Evolutionary conservation across 192 early-diverging fungal species (phyloP), one percentile per base, ranked within the genome.

Genomic region (Rhizophagus clarus): DNA sequence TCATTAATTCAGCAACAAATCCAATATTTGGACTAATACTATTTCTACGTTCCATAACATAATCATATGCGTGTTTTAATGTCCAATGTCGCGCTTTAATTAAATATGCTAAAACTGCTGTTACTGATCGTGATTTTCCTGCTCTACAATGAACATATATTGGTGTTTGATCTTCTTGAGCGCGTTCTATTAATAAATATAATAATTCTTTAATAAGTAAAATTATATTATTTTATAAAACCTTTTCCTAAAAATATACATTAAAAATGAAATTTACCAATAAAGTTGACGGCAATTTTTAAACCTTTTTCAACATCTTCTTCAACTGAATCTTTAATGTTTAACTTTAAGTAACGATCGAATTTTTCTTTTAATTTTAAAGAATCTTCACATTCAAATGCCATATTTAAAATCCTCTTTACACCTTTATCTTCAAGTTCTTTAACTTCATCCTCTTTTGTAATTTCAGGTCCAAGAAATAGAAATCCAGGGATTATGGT

Each of bases 141-240:
- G 94, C 94, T 74, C 90, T 90, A 84, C 94, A 95, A 80, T 95
- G 94, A 0, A 95, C 94, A 76, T 94, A 91, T 34, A 93, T 89
- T 3, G 87, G 84, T 37, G 83, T 80, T 42, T 89, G 80, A 45
- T 69, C 66, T 45, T 69, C 62, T 40, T 83, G 79, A 34, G 85
- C 87, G 79, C 79, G 76, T 28, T 80, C 83, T 78, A n/a, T 62
- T 37, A 61, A n/a, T 22, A 45, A 68, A 40, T 20, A 45, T 61
- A 68, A n/a, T n/a, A 47, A 42, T 71, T 70, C 1, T n/a, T 61
- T 69, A 61, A 9, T 8, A n/a, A n/a, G n/a, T n/a, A n/a, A n/a
- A n/a, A n/a, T n/a, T n/a, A n/a, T n/a, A n/a, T n/a, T n/a, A n/a
- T n/a, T n/a, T n/a, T n/a, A n/a, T n/a, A n/a, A n/a, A n/a, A n/a